Base-by-base conservation (phyloP, 2,329 filamentous ascomycete genomes). In the Aspergillus eucalypticola region DNA sequence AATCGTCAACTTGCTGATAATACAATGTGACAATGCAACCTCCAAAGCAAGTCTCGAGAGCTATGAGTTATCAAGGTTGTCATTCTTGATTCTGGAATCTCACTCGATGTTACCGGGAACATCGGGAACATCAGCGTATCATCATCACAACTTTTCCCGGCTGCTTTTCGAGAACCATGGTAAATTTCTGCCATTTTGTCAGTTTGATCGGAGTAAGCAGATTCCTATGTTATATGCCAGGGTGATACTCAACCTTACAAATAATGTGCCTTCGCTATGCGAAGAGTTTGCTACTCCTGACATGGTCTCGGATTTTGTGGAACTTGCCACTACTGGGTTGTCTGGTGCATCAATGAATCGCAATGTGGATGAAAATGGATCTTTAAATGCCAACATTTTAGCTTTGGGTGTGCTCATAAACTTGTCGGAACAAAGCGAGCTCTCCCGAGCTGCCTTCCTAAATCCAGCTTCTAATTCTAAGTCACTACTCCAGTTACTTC, bases 371-470 rank as follows among this genome's bases (percentile, higher is more conserved):
- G 81, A 85, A n/a, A 81, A 82, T 54, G 79, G 80, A 8, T 76
- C 89, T 8, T 79, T 93, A 56, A 89, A 96, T 66, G 84, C 86
- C 52, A 82, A 96, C 13, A 85, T 96, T 52, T 82, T 97, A 44
- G 84, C 90, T 55, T 80, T 96, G 41, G 93, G 92, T 0, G 86
- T 91, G 21, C 85, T 94, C 76, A 96, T 96, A 74, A 97, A 97
- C 69, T 84, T 97, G 57, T 86, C 91, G 8, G 92, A 96, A 73
- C 88, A 91, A 71, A 92, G 88, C 69, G 80, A 86, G 15, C 74
- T 81, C 21, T 88, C 90, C 11, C 82, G 88, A 56, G 73, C 78
- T 69, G 62, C 79, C 75, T 70, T 83, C 73, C 65, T 85, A 70
- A 62, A 72, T 62, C 65, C 75, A 64, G 57, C 70, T 75, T 60